phyloP scores from a whole-genome alignment of 2,329 filamentous ascomycete species.

The Arthrobotrys conoides region DNA sequence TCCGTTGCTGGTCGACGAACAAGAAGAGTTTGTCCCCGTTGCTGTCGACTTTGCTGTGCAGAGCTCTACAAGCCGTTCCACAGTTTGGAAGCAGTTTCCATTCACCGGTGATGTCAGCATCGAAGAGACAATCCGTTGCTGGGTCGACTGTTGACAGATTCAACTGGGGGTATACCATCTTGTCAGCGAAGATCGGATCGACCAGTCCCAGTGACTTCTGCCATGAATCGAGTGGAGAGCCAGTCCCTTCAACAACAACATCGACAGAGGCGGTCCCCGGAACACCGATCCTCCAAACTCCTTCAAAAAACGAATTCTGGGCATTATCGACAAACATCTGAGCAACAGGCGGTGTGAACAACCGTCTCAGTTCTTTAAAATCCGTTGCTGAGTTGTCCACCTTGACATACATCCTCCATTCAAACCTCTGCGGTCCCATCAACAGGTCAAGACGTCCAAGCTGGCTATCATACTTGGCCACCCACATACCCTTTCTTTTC shows the following conservation, averaged over 20 bases:
- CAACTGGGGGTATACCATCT: slow-evolving; percentile 69
- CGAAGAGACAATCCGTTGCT: slow-evolving; percentile 64
- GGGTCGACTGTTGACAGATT: slow-evolving; percentile 66
- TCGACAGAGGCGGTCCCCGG: slow-evolving; percentile 61
- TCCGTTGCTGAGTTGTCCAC: slow-evolving; percentile 63
- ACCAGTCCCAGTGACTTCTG: slow-evolving; percentile 68
- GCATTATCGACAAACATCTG: slow-evolving; percentile 67
- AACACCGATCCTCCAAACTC: slow-evolving; percentile 40
- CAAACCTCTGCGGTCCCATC: slow-evolving; percentile 64
- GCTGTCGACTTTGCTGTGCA: slow-evolving; percentile 69
- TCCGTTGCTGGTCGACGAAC: slow-evolving; percentile 73
- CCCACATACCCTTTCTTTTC: slow-evolving; percentile 66
- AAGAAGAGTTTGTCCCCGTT: slow-evolving; percentile 69
- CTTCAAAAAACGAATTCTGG: slow-evolving; percentile 45
- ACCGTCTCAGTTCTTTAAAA: slow-evolving; percentile 36
- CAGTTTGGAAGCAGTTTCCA: slow-evolving; percentile 73
- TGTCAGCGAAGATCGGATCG: slow-evolving; percentile 66
- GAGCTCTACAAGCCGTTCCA: slow-evolving; percentile 72
- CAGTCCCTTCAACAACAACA: slow-evolving; percentile 66
- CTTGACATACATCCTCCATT: slow-evolving; percentile 71
- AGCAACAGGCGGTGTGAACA: slow-evolving; percentile 68
- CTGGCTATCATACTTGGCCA: slow-evolving; percentile 67
- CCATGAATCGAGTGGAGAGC: slow-evolving; percentile 66
- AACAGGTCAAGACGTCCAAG: slow-evolving; percentile 67
- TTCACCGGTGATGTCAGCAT: slow-evolving; percentile 69